Base-by-base conservation (phyloP, 2,329 filamentous ascomycete species). In the Verticillium longisporum region DNA sequence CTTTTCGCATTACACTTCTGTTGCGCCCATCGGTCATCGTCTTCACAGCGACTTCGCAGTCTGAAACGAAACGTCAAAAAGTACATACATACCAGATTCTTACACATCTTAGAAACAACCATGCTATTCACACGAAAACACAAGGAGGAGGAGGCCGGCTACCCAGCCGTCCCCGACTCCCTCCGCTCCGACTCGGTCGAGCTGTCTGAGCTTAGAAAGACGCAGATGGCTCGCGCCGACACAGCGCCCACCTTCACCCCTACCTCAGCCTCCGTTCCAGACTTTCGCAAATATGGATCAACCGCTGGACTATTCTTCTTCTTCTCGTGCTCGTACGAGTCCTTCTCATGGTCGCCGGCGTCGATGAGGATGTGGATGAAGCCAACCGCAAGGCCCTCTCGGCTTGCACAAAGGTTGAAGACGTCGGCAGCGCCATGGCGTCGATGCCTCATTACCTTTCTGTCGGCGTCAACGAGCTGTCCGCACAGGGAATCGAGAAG, bases 401-500 rank as follows among this genome's bases (percentile, higher is more conserved):
- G 59, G 92, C 94, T 65, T 99, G 95, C 75, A 92, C 88, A 61
- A 90, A 90, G 73, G 94, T 98, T 56, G 94, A 99, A 78, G 91
- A 91, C 67, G 86, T 96, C 67, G 95, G 94, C 65, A 97, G 92
- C 72, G 85, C 92, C 63, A 94, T 99, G 91, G 95, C 94, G 45
- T 98, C 95, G 41, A 97, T 98, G 92, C 95, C 95, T 61, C 90
- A 97, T 75, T 98, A 97, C 77, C 88, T 98, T 72, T 90, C 93
- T 1, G 80, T 84, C 58, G 95, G 95, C 60, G 88, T 97, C 72
- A 99, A 99, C 76, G 85, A 91, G 62, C 78, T 98, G 67, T 89
- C 91, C 7, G 91, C 92, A 36, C 83, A 83, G 56, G 88, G 91
- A 61, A 88, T 98, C 66, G 91, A 93, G 67, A 87, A 88, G 68